These are phyloP conservation scores for Mediolabrus comicus DNA, from an alignment of 108 stramenopile genomes.

Conservation along the genomic window DNA sequence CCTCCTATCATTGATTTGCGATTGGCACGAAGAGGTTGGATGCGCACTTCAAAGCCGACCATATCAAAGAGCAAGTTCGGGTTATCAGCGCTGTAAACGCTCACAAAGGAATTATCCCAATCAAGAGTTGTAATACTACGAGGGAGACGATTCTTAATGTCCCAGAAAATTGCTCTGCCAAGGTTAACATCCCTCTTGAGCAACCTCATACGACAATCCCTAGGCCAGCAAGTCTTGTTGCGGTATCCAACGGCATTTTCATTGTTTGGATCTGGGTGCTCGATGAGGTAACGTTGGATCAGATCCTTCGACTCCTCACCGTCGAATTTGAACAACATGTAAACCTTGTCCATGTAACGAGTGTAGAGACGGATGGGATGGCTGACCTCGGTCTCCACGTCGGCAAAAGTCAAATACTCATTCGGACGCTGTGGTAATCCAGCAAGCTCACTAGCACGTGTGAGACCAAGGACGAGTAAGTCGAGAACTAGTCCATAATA, in stretches of 20 bases:
- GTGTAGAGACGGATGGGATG: conserved; percentile 99
- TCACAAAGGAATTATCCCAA: conserved; percentile 98
- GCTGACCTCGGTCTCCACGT: conserved; percentile 93
- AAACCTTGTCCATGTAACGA: conserved; percentile 97
- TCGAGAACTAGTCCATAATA: conserved; percentile 98
- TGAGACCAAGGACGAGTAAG: conserved; percentile 93
- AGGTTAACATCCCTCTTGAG: conserved; percentile 99
- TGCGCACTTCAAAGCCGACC: conserved; percentile 97
- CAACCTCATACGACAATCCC: conserved; percentile 98
- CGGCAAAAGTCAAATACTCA: conserved; percentile 94
- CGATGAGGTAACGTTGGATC: conserved; percentile 97
- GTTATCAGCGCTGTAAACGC: conserved; percentile 98
- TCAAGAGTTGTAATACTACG: conserved; percentile 96
- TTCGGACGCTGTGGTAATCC: conserved; percentile 96
- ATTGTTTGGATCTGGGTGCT: conserved; percentile 99
- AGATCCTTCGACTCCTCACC: conserved; percentile 94
- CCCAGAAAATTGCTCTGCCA: conserved; percentile 98
- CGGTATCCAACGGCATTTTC: conserved; percentile 99
- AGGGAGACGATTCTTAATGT: conserved; percentile 98
- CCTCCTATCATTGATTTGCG: conserved; percentile 63
- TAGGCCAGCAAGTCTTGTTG: conserved; percentile 99
- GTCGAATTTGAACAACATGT: conserved; percentile 96
- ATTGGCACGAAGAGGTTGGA: conserved; percentile 88
- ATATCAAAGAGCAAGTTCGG: conserved; percentile 99
- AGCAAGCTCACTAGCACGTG: conserved; percentile 96